Conservation (phyloP, 1,284 basidiomycete genomes). For the Sphagnurus paluster region DNA sequence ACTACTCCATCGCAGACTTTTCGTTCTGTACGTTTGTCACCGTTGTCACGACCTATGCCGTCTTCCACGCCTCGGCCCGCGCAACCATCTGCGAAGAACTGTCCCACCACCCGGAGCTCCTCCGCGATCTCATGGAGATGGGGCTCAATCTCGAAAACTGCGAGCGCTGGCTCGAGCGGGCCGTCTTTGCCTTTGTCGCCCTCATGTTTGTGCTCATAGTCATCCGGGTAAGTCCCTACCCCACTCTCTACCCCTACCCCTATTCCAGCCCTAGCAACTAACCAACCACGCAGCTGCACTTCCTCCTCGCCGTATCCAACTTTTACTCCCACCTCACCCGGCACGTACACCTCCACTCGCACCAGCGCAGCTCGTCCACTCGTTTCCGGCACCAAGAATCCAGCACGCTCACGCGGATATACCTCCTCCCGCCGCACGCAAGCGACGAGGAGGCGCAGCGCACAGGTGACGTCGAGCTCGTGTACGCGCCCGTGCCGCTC, state of each 20-base stretch:
- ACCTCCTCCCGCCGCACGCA: constrained; percentile 48
- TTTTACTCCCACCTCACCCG: constrained; percentile 58
- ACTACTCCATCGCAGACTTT: constrained; percentile 75
- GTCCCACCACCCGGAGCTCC: constrained; percentile 68
- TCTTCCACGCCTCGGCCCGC: constrained; percentile 56
- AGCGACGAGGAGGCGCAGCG: constrained; percentile 18
- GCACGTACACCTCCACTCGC: constrained; percentile 27
- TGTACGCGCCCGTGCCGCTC: constrained; percentile 72
- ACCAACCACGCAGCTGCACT: constrained; percentile 54
- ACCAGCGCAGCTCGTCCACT: constrained; percentile 23
- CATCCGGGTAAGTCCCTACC: constrained; percentile 51
- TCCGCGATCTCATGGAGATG: constrained; percentile 68
- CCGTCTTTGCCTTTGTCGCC: constrained; percentile 54
- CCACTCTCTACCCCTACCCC: constrained; percentile 10
- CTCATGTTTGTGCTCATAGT: constrained; percentile 63
- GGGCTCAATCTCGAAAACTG: constrained; percentile 77
- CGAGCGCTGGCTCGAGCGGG: constrained; percentile 73
- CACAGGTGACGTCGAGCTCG: constrained; percentile 36
- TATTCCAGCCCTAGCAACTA: constrained; percentile 11
- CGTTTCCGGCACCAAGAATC: constrained; percentile 24
- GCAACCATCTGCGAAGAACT: constrained; percentile 70
- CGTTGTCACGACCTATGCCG: constrained; percentile 53
- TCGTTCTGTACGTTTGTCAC: constrained; percentile 62
- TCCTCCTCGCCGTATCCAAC: constrained; percentile 66
- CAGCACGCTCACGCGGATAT: constrained; percentile 48